These are phyloP conservation scores for Hevea brasiliensis DNA, from an alignment of 345 rosid species.

Conservation along the genomic window DNA sequence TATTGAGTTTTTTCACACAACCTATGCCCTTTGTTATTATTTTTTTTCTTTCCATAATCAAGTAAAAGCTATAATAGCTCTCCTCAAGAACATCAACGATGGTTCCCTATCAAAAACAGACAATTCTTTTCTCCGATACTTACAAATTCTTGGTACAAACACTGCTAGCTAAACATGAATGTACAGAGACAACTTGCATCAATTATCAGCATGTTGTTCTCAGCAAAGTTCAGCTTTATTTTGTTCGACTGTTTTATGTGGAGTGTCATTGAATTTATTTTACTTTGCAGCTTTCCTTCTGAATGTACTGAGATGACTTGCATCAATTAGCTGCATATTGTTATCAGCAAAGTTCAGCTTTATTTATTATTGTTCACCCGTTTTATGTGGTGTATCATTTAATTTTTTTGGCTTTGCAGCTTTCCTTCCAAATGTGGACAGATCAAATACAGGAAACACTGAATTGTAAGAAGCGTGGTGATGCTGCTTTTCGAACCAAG, in stretches of 20 bases:
- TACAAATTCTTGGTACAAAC: not conserved
- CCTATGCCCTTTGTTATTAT: not conserved
- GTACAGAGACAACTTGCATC: not conserved
- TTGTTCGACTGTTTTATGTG: not conserved
- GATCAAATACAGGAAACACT: conserved; percentile 88
- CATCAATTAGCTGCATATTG: not conserved
- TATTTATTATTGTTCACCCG: not conserved
- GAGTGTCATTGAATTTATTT: not conserved
- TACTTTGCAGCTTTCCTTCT: conserved; percentile 62
- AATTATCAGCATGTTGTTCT: not conserved
- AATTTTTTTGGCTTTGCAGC: conserved; percentile 30
- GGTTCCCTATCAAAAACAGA: conserved; percentile 1
- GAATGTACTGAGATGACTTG: conserved; percentile 44
- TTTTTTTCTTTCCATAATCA: not conserved
- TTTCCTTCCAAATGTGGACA: conserved; percentile 95
- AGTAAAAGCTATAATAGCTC: not conserved
- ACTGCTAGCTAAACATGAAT: not conserved
- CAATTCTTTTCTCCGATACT: not conserved
- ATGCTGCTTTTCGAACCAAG: conserved; percentile 39
- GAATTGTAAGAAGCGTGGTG: conserved; percentile 72
- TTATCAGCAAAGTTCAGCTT: conserved; percentile 3
- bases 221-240: not conserved
- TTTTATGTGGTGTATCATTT: not conserved
- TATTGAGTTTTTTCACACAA: not conserved
- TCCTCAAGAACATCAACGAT: not conserved